Conservation (phyloP, 2,329 filamentous ascomycete species). For the Calonectria naviculata region DNA sequence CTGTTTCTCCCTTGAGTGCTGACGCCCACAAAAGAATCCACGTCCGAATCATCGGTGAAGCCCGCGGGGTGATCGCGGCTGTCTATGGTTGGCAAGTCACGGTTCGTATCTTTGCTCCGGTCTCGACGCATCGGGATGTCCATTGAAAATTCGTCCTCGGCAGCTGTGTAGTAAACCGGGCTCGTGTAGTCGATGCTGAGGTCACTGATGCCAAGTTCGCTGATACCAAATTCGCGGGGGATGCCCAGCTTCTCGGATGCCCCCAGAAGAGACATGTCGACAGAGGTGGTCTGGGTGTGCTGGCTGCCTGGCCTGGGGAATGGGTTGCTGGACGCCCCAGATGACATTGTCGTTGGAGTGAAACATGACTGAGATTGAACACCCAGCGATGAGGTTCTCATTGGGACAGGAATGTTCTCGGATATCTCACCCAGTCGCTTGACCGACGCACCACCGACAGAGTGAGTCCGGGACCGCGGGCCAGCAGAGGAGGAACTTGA, state of each 20-base stretch:
- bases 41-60: conserved; percentile 42
- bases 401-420: conserved; percentile 49
- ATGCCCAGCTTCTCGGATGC: conserved; percentile 39
- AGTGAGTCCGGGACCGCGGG: conserved; percentile 34
- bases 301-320: conserved; percentile 53
- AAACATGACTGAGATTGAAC: conserved; percentile 53
- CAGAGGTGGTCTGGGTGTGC: conserved; percentile 59
- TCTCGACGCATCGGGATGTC: conserved; percentile 24
- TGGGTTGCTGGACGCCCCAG: conserved; percentile 52
- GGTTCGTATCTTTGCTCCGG: neutral
- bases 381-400: conserved; percentile 47
- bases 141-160: conserved; percentile 31
- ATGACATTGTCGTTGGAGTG: conserved; percentile 39
- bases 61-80: conserved; percentile 23
- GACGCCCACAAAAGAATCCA: conserved; percentile 41
- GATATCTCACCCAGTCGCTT: conserved; percentile 47
- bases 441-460: conserved; percentile 28
- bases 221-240: conserved; percentile 21
- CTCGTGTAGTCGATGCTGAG: conserved; percentile 1
- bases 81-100: neutral
- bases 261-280: conserved; percentile 46
- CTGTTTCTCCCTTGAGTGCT: conserved; percentile 22
- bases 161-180: conserved; percentile 18
- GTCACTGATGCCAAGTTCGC: conserved; percentile 17
- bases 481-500: conserved; percentile 39